Conservation (phyloP, 805 yeast species). For the Teunomyces stri region DNA sequence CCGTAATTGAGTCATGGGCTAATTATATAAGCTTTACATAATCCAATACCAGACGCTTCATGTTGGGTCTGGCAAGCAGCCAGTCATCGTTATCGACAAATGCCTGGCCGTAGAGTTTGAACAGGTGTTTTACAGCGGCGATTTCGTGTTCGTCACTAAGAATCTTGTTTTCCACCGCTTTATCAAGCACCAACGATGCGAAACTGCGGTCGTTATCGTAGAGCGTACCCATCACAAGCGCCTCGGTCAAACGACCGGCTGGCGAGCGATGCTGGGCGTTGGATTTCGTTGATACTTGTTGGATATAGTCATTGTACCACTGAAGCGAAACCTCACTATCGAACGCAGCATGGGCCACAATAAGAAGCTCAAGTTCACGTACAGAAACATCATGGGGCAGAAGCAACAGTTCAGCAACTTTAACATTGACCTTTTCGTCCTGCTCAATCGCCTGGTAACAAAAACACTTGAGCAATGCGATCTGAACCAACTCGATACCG, state of each 20-base stretch:
- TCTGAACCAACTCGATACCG: constrained; percentile 41
- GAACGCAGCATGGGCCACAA: constrained; percentile 41
- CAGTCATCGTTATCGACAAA: constrained; percentile 39
- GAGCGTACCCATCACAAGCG: constrained; percentile 43
- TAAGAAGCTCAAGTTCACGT: constrained; percentile 37
- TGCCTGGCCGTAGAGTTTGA: constrained; percentile 53
- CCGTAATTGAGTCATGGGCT: not conserved
- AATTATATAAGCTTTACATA: not conserved
- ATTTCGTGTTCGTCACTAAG: constrained; percentile 41
- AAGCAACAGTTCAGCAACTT: constrained; percentile 37
- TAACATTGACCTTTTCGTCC: constrained; percentile 25
- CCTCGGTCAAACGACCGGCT: constrained; percentile 45
- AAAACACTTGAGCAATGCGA: constrained; percentile 38
- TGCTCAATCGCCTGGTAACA: constrained; percentile 39
- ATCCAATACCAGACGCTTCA: constrained; percentile 25
- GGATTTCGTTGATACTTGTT: constrained; percentile 27
- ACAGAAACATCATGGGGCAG: constrained; percentile 23
- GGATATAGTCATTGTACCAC: constrained; percentile 47
- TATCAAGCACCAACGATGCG: constrained; percentile 50
- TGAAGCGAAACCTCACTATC: constrained; percentile 39
- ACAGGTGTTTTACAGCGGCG: constrained; percentile 37
- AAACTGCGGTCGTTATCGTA: constrained; percentile 51
- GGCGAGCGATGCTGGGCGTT: constrained; percentile 35
- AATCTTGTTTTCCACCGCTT: constrained; percentile 37
- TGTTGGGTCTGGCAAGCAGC: constrained; percentile 25